A percentile compares a stretch with the other conserved stretches of the same genome.
phyloP scores from a whole-genome alignment of 768 basidiomycete species.

The Collybia nuda region DNA sequence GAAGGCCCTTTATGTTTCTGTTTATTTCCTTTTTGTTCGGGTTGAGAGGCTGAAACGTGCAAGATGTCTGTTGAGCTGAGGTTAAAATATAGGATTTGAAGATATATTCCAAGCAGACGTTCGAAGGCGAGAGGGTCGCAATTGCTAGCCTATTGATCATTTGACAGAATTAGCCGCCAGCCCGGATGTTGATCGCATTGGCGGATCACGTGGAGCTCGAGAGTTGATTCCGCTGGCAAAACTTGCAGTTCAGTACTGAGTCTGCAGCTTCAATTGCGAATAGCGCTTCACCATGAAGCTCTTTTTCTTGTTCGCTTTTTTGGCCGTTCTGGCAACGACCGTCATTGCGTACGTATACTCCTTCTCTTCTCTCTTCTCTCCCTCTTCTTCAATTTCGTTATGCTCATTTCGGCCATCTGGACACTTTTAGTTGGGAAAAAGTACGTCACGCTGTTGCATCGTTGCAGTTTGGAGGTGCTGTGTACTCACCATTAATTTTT shows the following conservation, averaged over 20 bases:
- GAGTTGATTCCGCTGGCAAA: background rate
- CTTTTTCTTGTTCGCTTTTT: slow-evolving; percentile 40
- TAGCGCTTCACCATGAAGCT: slow-evolving; percentile 47
- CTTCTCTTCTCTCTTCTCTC: background rate
- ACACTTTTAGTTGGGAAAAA: slow-evolving; percentile 64
- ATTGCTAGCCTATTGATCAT: too few relatives aligned
- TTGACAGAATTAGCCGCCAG: too few relatives aligned
- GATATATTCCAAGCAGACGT: too few relatives aligned
- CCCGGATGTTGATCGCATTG: too few relatives aligned
- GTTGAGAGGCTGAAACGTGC: too few relatives aligned
- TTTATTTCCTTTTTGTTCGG: too few relatives aligned
- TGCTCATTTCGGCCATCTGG: slow-evolving; percentile 4
- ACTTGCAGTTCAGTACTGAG: background rate
- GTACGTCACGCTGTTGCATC: slow-evolving; percentile 26
- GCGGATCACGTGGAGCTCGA: too few relatives aligned
- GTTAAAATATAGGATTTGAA: too few relatives aligned
- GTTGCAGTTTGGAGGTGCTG: background rate
- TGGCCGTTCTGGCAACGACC: slow-evolving; percentile 52
- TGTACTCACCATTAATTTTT: background rate
- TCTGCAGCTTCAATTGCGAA: background rate
- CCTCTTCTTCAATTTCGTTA: too few relatives aligned
- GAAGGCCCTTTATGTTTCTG: too few relatives aligned
- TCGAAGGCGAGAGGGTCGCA: too few relatives aligned
- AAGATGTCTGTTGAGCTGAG: too few relatives aligned
- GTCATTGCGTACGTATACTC: slow-evolving; percentile 56